Percentiles rank a stretch among this genome's conserved stretches.
phyloP scores from a whole-genome alignment of 257 asterid species.

The Cruciata laevipes region DNA sequence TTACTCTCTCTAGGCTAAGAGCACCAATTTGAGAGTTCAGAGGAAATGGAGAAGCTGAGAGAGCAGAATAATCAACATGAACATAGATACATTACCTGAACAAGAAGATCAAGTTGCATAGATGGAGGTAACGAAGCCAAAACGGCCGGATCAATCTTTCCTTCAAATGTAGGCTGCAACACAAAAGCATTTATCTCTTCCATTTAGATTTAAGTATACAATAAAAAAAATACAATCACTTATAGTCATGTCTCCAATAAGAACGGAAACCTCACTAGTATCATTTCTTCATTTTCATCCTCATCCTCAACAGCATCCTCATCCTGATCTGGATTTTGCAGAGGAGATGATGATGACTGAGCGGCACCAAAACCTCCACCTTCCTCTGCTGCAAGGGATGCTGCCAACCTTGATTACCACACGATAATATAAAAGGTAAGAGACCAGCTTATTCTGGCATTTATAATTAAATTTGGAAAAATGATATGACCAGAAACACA shows the following conservation, averaged over 20 bases:
- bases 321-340: slow-evolving; percentile 26
- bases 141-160: slow-evolving; percentile 86
- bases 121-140: slow-evolving; percentile 96
- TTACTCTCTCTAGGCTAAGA: not conserved
- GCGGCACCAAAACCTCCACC: slow-evolving; percentile 41
- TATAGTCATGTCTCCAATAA: not conserved
- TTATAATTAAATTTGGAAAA: slow-evolving; percentile 6
- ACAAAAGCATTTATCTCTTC: not conserved
- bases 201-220: not conserved
- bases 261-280: slow-evolving; percentile 51
- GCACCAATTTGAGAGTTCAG: not conserved
- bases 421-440: slow-evolving; percentile 25
- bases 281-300: slow-evolving; percentile 77
- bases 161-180: slow-evolving; percentile 80
- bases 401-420: slow-evolving; percentile 88
- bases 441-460: slow-evolving; percentile 17
- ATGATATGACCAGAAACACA: slow-evolving; percentile 29
- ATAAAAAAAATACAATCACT: not conserved
- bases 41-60: not conserved
- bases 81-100: slow-evolving; percentile 46
- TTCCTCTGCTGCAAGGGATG: slow-evolving; percentile 90
- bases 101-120: slow-evolving; percentile 98
- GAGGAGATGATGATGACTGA: slow-evolving; percentile 70
- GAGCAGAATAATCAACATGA: not conserved
- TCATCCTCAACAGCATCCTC: slow-evolving; percentile 43